A percentile compares a stretch with the other conserved stretches of the same genome.
phyloP scores from a whole-genome alignment of 768 basidiomycete genomes.

The Boletellus emodensis region DNA sequence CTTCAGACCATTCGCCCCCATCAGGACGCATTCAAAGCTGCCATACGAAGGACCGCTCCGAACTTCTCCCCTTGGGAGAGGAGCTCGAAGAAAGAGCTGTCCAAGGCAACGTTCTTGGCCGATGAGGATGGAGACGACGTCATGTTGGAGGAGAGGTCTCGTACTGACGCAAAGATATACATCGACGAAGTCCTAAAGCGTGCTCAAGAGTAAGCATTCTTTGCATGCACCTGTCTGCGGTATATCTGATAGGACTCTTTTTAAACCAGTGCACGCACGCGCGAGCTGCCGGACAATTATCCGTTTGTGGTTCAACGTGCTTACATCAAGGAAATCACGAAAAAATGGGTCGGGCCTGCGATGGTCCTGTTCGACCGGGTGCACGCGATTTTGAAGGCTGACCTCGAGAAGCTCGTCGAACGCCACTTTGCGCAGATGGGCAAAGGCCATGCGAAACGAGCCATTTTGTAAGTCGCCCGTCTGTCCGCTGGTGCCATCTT shows the following conservation, averaged over 20 bases:
- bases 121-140: slow-evolving; percentile 36
- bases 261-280: slow-evolving; percentile 53
- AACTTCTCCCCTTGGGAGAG: slow-evolving; percentile 50
- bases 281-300: slow-evolving; percentile 65
- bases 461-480: slow-evolving; percentile 37
- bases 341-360: slow-evolving; percentile 49
- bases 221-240: background rate
- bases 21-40: slow-evolving; percentile 43
- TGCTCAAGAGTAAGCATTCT: slow-evolving; percentile 43
- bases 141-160: background rate
- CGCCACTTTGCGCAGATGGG: slow-evolving; percentile 51
- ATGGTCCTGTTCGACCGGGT: slow-evolving; percentile 41
- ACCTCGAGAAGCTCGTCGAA: slow-evolving; percentile 42
- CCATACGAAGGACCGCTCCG: slow-evolving; percentile 53
- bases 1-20: slow-evolving; percentile 52
- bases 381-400: slow-evolving; percentile 33
- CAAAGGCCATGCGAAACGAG: slow-evolving; percentile 37
- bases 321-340: slow-evolving; percentile 44
- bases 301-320: slow-evolving; percentile 56
- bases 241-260: background rate
- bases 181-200: slow-evolving; percentile 49
- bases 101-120: slow-evolving; percentile 30
- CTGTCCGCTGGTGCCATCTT: no score
- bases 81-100: slow-evolving; percentile 1
- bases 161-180: slow-evolving; percentile 30